These are phyloP conservation scores for Arachis monticola DNA, from an alignment of 331 rosid species.

Conservation along the genomic window DNA sequence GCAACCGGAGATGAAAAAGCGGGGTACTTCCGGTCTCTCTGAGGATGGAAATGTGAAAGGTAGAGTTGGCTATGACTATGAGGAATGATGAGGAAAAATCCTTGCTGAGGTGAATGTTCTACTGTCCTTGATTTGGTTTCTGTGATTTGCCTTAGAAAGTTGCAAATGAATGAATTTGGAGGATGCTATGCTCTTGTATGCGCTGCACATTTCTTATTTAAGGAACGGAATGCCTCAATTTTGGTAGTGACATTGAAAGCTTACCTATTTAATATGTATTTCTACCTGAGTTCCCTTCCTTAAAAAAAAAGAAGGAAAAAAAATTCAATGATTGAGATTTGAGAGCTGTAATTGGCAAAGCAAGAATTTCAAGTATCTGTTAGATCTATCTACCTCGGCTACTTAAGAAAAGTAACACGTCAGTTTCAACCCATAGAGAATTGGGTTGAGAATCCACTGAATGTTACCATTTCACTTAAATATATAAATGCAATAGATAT, in stretches of 20 bases:
- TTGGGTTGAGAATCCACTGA: neutral
- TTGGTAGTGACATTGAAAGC: conserved; percentile 45
- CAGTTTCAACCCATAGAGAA: neutral
- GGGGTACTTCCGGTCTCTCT: conserved; percentile 44
- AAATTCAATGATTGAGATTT: neutral
- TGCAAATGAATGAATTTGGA: conserved; percentile 44
- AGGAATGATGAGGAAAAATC: conserved; percentile 52
- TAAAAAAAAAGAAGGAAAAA: neutral
- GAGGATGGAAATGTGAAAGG: conserved; percentile 53
- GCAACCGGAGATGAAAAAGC: conserved; percentile 55
- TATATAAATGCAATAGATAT: too few species aligned
- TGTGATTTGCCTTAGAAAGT: conserved; percentile 35
- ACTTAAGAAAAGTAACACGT: neutral
- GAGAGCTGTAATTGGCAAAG: neutral
- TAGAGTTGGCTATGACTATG: conserved; percentile 44
- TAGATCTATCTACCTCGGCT: neutral
- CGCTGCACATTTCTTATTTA: conserved; percentile 31
- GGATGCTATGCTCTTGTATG: conserved; percentile 32
- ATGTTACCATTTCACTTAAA: too few species aligned
- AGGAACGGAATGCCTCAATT: conserved; percentile 44
- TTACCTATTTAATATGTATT: conserved; percentile 19
- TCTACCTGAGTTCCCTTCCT: conserved; percentile 12
- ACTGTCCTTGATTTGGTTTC: conserved; percentile 34
- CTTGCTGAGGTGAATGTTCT: conserved; percentile 43
- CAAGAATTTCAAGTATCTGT: neutral